A percentile compares a stretch with the other conserved stretches of the same genome.
Conservation (phyloP, 2,329 filamentous ascomycete species). For the Pseudogymnoascus sp. region DNA sequence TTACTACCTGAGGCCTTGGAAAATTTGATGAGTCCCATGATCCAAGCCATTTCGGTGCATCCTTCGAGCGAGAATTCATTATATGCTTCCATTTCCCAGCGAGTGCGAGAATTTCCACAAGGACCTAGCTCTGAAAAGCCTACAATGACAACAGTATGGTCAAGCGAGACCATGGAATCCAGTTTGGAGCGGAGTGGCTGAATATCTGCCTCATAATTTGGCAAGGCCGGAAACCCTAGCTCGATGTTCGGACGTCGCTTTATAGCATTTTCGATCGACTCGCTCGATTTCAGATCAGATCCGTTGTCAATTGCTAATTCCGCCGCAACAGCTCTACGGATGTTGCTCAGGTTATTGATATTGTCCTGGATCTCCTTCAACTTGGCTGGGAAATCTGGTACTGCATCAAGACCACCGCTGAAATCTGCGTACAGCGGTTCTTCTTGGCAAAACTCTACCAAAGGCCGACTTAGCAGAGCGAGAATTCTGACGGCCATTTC, state of each 20-base stretch:
- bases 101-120: constrained; percentile 63
- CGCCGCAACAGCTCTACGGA: constrained; percentile 21
- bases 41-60: constrained; percentile 66
- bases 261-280: constrained; percentile 41
- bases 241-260: constrained; percentile 10
- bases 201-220: constrained; percentile 23
- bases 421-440: constrained; percentile 34
- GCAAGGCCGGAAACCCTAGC: constrained; percentile 25
- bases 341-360: constrained; percentile 19
- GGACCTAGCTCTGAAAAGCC: constrained; percentile 41
- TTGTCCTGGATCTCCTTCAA: constrained; percentile 20
- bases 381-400: constrained; percentile 25
- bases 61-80: constrained; percentile 64
- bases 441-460: constrained; percentile 28
- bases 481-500: constrained; percentile 36
- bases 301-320: constrained; percentile 29
- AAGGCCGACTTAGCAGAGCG: constrained; percentile 27
- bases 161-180: constrained; percentile 34
- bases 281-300: constrained; percentile 64
- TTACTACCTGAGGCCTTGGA: constrained; percentile 61
- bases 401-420: constrained; percentile 31
- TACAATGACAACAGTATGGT: constrained; percentile 32
- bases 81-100: constrained; percentile 66
- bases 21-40: constrained; percentile 67
- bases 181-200: constrained; percentile 20